These are phyloP conservation scores for Malassezia pachydermatis DNA, from an alignment of 1,284 basidiomycete genomes.

Conservation along the genomic window DNA sequence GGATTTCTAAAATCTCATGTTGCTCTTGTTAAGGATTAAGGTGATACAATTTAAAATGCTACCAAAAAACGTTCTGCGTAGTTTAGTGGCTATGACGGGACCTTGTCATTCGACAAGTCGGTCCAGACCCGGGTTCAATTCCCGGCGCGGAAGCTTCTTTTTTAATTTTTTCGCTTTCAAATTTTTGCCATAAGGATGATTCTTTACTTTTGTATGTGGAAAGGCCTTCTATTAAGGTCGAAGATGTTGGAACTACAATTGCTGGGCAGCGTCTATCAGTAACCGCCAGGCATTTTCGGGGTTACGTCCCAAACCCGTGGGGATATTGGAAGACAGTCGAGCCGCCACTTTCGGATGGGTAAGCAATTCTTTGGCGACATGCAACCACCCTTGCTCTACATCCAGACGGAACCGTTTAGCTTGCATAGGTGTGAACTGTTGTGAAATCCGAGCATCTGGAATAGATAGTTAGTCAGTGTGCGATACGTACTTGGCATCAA, in stretches of 20 bases:
- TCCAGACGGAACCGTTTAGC: constrained; percentile 23
- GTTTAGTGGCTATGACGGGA: constrained; percentile 23
- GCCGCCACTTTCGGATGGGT: neutral
- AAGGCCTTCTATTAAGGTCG: neutral
- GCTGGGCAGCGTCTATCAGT: constrained; percentile 8
- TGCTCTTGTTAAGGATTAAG: neutral
- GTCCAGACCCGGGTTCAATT: constrained; percentile 23
- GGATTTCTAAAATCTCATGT: too few species aligned
- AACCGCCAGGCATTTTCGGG: constrained; percentile 27
- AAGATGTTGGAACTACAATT: neutral
- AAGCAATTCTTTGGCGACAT: constrained; percentile 23
- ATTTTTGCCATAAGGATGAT: neutral
- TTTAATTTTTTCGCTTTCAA: neutral
- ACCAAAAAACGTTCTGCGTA: constrained; percentile 16
- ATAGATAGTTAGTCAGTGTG: neutral
- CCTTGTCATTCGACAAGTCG: constrained; percentile 16
- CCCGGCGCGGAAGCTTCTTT: constrained; percentile 22
- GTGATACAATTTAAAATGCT: neutral
- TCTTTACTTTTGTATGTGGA: neutral
- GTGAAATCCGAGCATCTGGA: constrained; percentile 14
- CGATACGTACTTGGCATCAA: constrained; percentile 27
- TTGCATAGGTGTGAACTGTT: constrained; percentile 5
- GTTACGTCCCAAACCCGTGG: constrained; percentile 22
- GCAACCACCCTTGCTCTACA: constrained; percentile 32
- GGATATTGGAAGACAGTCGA: neutral